phyloP scores from a whole-genome alignment of 2,329 filamentous ascomycete genomes.

The Clarireedia paspali region DNA sequence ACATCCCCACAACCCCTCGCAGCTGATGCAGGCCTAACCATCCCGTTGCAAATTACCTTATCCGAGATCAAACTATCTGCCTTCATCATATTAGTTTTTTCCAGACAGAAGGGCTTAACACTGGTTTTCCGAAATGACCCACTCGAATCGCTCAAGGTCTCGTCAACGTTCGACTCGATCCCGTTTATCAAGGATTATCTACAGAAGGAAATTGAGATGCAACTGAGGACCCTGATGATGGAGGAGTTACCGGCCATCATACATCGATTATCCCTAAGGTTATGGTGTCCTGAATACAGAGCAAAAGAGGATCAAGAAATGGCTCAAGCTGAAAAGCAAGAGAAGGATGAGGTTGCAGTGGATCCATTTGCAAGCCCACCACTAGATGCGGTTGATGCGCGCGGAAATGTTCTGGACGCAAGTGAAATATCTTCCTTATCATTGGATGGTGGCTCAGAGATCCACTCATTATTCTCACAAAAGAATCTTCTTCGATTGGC shows the following conservation, averaged over 20 bases:
- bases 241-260: constrained; percentile 96
- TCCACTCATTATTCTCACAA: constrained; percentile 87
- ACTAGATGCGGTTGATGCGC: constrained; percentile 72
- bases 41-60: constrained; percentile 92
- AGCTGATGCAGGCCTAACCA: constrained; percentile 85
- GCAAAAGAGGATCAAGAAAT: constrained; percentile 54
- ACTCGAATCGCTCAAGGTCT: constrained; percentile 94
- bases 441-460: constrained; percentile 71
- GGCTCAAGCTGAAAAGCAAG: constrained; percentile 40
- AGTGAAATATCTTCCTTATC: constrained; percentile 69
- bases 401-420: constrained; percentile 69
- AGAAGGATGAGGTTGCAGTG: constrained; percentile 44
- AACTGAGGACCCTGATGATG: constrained; percentile 91
- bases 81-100: constrained; percentile 97
- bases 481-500: constrained; percentile 84
- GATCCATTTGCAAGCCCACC: constrained; percentile 79
- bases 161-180: constrained; percentile 97
- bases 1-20: constrained; percentile 89
- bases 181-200: constrained; percentile 96
- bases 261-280: constrained; percentile 76
- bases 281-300: constrained; percentile 85
- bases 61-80: constrained; percentile 94
- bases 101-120: constrained; percentile 91
- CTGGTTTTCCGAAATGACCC: constrained; percentile 97
- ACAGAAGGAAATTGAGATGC: constrained; percentile 90